phyloP scores from a whole-genome alignment of 2,329 filamentous ascomycete genomes.

The Cercospora sesami region DNA sequence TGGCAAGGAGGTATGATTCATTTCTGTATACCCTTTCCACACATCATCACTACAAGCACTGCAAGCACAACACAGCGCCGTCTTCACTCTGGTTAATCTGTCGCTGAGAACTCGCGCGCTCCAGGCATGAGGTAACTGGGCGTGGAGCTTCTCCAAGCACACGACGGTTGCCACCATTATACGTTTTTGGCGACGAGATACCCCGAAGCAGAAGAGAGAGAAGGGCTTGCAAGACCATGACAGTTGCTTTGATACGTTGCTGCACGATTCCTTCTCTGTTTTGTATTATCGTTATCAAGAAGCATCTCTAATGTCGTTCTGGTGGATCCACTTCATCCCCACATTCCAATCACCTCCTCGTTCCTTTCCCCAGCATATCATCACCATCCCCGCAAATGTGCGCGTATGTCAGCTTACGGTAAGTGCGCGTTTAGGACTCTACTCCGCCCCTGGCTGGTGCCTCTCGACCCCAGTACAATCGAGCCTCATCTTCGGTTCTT shows the following conservation, averaged over 20 bases:
- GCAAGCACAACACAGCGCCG: background rate
- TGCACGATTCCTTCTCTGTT: background rate
- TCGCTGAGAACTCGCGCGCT: constrained; percentile 23
- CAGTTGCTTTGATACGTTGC: background rate
- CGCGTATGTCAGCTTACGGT: constrained; percentile 33
- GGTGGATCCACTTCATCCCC: constrained; percentile 3
- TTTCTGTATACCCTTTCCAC: constrained; percentile 39
- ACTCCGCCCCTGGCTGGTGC: background rate
- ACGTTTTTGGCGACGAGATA: background rate
- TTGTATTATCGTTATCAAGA: background rate
- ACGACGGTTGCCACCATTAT: background rate
- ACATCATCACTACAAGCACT: constrained; percentile 3
- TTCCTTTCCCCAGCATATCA: constrained; percentile 2
- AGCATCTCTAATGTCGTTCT: constrained; percentile 2
- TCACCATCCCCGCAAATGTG: background rate
- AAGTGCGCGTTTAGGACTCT: constrained; percentile 20
- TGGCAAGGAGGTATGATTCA: constrained; percentile 79
- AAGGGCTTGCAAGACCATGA: background rate
- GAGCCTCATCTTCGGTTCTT: constrained; percentile 2
- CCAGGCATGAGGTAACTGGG: constrained; percentile 21
- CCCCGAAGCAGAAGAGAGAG: background rate
- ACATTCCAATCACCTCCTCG: constrained; percentile 3
- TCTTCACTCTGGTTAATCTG: constrained; percentile 5
- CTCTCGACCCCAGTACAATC: background rate
- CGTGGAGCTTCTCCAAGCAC: constrained; percentile 13